Conservation (phyloP, 768 basidiomycete species). For the Vararia minispora region DNA sequence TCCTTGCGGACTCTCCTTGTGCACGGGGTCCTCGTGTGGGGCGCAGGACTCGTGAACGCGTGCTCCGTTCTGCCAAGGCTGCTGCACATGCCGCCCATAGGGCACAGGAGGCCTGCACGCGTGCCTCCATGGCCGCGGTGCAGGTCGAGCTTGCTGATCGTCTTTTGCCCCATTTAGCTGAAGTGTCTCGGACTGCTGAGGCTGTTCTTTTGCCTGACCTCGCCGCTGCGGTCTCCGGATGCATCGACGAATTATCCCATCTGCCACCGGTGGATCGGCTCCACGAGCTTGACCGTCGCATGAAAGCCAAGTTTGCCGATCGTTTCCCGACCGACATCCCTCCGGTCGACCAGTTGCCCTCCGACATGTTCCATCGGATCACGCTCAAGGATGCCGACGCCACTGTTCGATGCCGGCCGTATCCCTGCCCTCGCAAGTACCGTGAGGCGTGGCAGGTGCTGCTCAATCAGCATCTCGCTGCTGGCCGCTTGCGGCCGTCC, state of each 20-base stretch:
- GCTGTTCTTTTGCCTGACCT: background rate
- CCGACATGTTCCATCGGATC: constrained; percentile 16
- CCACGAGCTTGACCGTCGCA: background rate
- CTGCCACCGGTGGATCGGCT: background rate
- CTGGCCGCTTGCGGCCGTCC: constrained; percentile 22
- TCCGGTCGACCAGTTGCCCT: constrained; percentile 15
- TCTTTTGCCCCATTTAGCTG: background rate
- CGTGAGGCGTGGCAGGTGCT: constrained; percentile 22
- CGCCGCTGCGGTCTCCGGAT: background rate
- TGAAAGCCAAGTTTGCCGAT: constrained; percentile 10
- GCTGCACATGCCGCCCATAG: too few relatives aligned
- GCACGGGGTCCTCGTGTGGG: too few relatives aligned
- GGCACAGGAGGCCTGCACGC: too few relatives aligned
- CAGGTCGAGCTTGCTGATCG: background rate
- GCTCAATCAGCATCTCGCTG: constrained; percentile 22
- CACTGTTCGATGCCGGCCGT: constrained; percentile 16
- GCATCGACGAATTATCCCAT: background rate
- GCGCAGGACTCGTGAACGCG: too few relatives aligned
- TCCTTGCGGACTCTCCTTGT: too few relatives aligned
- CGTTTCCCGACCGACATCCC: constrained; percentile 20
- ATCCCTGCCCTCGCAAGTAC: constrained; percentile 25
- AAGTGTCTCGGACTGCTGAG: background rate
- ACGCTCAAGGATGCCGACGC: constrained; percentile 19
- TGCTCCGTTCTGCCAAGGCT: too few relatives aligned
- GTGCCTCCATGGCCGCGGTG: too few relatives aligned